Evolutionary conservation across 352 stramenopile genomes (phyloP).

Genomic region (Globisporangium spiculum): DNA sequence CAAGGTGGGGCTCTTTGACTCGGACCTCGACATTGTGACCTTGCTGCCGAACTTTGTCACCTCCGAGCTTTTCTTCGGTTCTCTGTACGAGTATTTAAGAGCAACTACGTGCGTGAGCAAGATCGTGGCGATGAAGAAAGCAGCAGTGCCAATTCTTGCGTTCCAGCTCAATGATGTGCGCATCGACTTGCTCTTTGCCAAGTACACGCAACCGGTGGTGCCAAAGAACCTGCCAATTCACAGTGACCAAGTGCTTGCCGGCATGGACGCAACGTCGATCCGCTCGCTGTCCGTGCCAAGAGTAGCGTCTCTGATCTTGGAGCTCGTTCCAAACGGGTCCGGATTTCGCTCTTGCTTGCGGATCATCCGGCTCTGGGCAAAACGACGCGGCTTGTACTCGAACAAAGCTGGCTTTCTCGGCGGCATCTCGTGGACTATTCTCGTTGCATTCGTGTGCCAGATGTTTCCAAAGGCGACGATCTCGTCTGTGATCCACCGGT

Average conservation of each 20-base stretch:
- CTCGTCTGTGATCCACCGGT: conserved; percentile 67
- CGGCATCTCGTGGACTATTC: conserved; percentile 82
- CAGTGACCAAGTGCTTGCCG: conserved; percentile 65
- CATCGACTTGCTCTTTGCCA: conserved; percentile 77
- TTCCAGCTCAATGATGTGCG: conserved; percentile 70
- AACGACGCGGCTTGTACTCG: conserved; percentile 75
- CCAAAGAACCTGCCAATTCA: conserved; percentile 76
- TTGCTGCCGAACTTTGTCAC: conserved; percentile 66
- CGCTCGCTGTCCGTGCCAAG: conserved; percentile 75
- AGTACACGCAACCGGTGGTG: conserved; percentile 61
- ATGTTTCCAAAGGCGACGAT: conserved; percentile 81
- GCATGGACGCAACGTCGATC: conserved; percentile 76
- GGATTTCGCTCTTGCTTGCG: conserved; percentile 69
- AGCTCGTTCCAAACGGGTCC: conserved; percentile 75
- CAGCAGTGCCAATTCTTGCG: conserved; percentile 63
- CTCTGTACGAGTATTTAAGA: conserved; percentile 51
- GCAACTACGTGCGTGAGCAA: conserved; percentile 39
- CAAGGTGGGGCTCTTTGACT: conserved; percentile 72
- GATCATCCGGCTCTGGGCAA: conserved; percentile 75
- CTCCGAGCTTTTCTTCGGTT: conserved; percentile 63
- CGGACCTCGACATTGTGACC: conserved; percentile 77
- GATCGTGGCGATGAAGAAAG: conserved; percentile 73
- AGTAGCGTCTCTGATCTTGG: conserved; percentile 72
- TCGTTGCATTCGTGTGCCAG: conserved; percentile 86
- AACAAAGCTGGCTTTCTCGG: conserved; percentile 83